A percentile compares a stretch with the other conserved stretches of the same genome.
Conservation (phyloP, 2,329 filamentous ascomycete species). For the Acarospora socialis region DNA sequence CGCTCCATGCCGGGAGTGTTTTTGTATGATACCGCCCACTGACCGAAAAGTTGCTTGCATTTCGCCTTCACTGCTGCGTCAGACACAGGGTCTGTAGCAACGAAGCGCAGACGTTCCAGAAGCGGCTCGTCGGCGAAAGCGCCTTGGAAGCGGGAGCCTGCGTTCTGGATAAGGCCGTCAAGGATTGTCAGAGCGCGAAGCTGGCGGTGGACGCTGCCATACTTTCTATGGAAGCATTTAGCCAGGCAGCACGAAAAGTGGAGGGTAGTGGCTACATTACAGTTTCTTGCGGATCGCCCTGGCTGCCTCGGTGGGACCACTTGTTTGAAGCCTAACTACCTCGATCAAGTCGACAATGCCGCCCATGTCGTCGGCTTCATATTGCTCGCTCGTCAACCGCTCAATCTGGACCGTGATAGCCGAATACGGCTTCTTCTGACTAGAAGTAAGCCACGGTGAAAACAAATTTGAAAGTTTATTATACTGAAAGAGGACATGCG, state of each 20-base stretch:
- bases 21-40: constrained; percentile 76
- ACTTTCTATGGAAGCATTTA: constrained; percentile 47
- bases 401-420: constrained; percentile 89
- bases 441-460: too few species aligned
- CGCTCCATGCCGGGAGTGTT: constrained; percentile 64
- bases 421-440: constrained; percentile 74
- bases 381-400: constrained; percentile 74
- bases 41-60: constrained; percentile 70
- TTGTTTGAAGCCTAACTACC: constrained; percentile 71
- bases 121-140: constrained; percentile 82
- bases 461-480: neutral
- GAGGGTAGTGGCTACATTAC: constrained; percentile 27
- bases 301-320: constrained; percentile 77
- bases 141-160: constrained; percentile 72
- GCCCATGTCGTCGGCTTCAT: constrained; percentile 79
- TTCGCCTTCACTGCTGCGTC: constrained; percentile 79
- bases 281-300: constrained; percentile 92
- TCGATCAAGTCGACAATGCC: constrained; percentile 91
- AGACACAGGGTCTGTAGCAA: constrained; percentile 70
- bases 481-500: neutral
- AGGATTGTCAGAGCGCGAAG: constrained; percentile 76
- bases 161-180: constrained; percentile 90
- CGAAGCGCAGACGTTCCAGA: constrained; percentile 77
- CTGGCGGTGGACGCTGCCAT: constrained; percentile 87
- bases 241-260: constrained; percentile 1